Evolutionary conservation across 306 rosid species (phyloP), one percentile per base, ranked within the genome.

Genomic region (Lagenaria siceraria): DNA sequence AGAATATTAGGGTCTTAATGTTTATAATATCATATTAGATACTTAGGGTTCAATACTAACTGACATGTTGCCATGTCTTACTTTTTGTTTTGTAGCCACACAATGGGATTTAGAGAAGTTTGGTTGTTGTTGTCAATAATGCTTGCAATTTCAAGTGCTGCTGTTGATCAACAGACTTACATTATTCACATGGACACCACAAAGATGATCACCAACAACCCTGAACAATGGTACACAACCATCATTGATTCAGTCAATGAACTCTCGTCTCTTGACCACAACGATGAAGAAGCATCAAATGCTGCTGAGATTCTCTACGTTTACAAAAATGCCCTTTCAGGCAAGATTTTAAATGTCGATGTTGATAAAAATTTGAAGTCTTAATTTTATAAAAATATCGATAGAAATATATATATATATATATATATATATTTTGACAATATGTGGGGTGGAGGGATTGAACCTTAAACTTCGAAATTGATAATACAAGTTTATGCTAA

Each of bases 121-220:
- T 52, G 82, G 70, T 21, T 91, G 72, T 52, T 89, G 49, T 11
- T 89, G 19, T 82, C 84, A 27, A 55, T 82, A 19, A 56, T 86
- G 85, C 79, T 81, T 75, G 71, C 81, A 80, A 77, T 78, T 69
- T 80, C 86, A 84, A 68, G 11, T 4, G 88, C 92, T 81, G n/a
- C 69, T 1, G 7, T 35, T 72, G 83, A 74, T 48, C 77, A 82
- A 33, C 83, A 86, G 64, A 86, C 93, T 4, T 91, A 85, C 84
- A 89, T 91, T 59, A 78, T 91, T 52, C 90, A 91, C 83, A 86
- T 89, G 87, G 95, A 91, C 87, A 76, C 79, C 77, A 76, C 86
- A 31, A 85, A 84, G 78, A 85, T 89, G 68, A 18, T 29, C 35
- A 71, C 85, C 48, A 55, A 72, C 72, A 75, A 22, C 75, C 52